phyloP scores from a whole-genome alignment of 2,329 filamentous ascomycete genomes.

The Diaporthe capsici region DNA sequence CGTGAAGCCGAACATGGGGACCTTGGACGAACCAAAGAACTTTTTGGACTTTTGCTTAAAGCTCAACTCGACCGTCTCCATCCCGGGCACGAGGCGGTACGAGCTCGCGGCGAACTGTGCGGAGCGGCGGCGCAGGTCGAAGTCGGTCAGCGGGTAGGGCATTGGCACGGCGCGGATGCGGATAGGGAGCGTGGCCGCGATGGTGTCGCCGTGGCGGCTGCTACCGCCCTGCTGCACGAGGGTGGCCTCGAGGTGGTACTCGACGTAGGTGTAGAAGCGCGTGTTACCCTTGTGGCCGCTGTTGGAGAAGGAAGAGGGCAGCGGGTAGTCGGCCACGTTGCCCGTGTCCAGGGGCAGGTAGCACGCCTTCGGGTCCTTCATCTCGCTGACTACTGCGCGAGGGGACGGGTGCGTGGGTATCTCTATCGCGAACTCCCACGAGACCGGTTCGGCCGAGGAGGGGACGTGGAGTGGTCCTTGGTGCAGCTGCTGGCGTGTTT shows the following conservation, averaged over 20 bases:
- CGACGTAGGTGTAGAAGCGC: slow-evolving; percentile 49
- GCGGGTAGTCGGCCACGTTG: slow-evolving; percentile 35
- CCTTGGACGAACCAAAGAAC: slow-evolving; percentile 51
- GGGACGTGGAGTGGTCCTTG: slow-evolving; percentile 48
- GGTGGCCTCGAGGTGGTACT: slow-evolving; percentile 53
- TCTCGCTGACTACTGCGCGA: not conserved
- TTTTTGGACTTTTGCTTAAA: slow-evolving; percentile 52
- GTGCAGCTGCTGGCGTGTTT: slow-evolving; percentile 29
- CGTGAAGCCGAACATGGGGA: slow-evolving; percentile 49
- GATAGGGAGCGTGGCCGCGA: slow-evolving; percentile 46
- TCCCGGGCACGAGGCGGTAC: slow-evolving; percentile 50
- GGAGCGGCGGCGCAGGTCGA: slow-evolving; percentile 9
- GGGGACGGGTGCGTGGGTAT: slow-evolving; percentile 45
- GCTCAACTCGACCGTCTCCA: slow-evolving; percentile 48
- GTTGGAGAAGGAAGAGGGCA: slow-evolving; percentile 43
- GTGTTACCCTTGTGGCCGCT: slow-evolving; percentile 21
- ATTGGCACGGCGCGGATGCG: slow-evolving; percentile 37
- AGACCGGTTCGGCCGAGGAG: not conserved
- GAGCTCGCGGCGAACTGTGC: slow-evolving; percentile 41
- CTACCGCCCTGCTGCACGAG: slow-evolving; percentile 41
- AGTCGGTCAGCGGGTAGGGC: slow-evolving; percentile 43
- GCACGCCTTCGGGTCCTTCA: slow-evolving; percentile 37
- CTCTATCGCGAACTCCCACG: slow-evolving; percentile 50
- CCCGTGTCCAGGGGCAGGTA: slow-evolving; percentile 38
- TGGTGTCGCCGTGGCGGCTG: not conserved